These are phyloP conservation scores for Rosa rugosa DNA, from an alignment of 306 rosid species.

Conservation along the genomic window DNA sequence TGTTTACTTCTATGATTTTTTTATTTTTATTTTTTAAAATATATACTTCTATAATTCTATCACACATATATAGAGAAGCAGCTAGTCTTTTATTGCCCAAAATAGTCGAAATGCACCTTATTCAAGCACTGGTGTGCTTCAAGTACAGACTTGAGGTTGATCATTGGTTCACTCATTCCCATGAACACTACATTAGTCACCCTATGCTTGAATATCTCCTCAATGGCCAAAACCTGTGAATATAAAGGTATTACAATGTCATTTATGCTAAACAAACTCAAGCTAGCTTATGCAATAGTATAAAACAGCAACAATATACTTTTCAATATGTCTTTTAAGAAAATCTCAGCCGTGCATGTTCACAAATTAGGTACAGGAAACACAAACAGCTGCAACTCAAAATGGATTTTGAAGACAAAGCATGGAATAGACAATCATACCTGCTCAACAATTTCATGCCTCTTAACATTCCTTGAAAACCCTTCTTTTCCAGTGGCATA, in stretches of 20 bases:
- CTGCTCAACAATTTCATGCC: constrained; percentile 94
- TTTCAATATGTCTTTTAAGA: background rate
- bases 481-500: constrained; percentile 99
- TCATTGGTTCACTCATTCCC: constrained; percentile 99
- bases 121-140: constrained; percentile 90
- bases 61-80: constrained; percentile 3
- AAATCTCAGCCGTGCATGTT: background rate
- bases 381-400: background rate
- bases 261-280: too few species aligned
- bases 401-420: background rate
- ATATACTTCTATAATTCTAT: background rate
- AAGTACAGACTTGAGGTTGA: constrained; percentile 81
- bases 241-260: too few species aligned
- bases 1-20: background rate
- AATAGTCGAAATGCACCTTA: constrained; percentile 52
- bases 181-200: constrained; percentile 93
- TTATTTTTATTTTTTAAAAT: too few species aligned
- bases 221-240: too few species aligned
- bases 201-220: constrained; percentile 16
- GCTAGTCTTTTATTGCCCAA: background rate
- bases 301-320: background rate
- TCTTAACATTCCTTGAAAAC: constrained; percentile 76
- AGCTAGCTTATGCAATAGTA: too few species aligned
- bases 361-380: background rate
- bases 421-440: constrained; percentile 35